Evolutionary conservation across 2,329 filamentous ascomycete species (phyloP).

Genomic region (Colletotrichum scovillei): DNA sequence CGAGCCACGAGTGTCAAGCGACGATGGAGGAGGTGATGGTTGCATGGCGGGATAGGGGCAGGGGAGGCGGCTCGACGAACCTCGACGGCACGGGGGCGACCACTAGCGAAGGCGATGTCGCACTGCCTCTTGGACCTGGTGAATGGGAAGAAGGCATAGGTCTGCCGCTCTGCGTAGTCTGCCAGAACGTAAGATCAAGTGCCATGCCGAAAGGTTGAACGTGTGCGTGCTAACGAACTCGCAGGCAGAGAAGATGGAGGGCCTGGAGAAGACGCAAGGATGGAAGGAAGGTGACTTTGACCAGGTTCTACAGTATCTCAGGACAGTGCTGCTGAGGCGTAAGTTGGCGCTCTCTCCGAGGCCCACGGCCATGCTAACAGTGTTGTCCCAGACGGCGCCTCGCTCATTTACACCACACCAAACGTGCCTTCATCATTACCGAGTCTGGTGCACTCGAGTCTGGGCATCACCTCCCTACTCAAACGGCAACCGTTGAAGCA

Average conservation of each 20-base stretch:
- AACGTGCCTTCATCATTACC: constrained; percentile 82
- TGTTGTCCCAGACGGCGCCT: constrained; percentile 74
- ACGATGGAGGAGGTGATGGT: constrained; percentile 89
- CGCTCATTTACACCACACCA: constrained; percentile 85
- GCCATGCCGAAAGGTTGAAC: no score
- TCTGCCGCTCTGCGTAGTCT: constrained; percentile 91
- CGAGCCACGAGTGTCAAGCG: constrained; percentile 81
- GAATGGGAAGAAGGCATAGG: constrained; percentile 94
- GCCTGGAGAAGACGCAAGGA: constrained; percentile 85
- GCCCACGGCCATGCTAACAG: constrained; percentile 38
- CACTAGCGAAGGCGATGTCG: constrained; percentile 73
- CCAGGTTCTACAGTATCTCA: constrained; percentile 90
- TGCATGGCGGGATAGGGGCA: constrained; percentile 80
- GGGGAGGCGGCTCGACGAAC: constrained; percentile 71
- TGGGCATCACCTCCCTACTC: constrained; percentile 86
- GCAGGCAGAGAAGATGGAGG: constrained; percentile 89
- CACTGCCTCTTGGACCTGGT: constrained; percentile 83
- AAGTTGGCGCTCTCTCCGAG: constrained; percentile 47
- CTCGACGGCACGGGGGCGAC: constrained; percentile 70
- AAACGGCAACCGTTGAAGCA: constrained; percentile 84
- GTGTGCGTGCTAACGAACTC: constrained; percentile 38
- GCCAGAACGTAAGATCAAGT: constrained; percentile 79
- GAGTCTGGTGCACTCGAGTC: constrained; percentile 83
- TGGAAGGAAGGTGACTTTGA: constrained; percentile 99
- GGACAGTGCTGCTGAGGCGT: constrained; percentile 90